A percentile compares a stretch with the other conserved stretches of the same genome.
Evolutionary conservation across 2,329 filamentous ascomycete species (phyloP).

Genomic region (Fusarium nisikadoi): DNA sequence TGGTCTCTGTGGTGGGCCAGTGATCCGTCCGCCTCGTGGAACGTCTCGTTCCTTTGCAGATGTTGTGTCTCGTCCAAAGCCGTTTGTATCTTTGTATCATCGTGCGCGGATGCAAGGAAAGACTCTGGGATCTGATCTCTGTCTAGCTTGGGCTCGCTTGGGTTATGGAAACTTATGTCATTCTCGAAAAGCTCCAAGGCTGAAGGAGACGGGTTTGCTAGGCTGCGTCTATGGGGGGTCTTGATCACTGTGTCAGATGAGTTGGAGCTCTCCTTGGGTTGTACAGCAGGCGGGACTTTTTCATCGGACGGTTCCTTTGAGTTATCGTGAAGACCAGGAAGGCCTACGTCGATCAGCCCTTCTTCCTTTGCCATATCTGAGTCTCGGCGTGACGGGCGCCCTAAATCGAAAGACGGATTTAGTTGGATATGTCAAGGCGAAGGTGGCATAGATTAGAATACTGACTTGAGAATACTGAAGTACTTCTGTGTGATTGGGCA

Average conservation of each 20-base stretch:
- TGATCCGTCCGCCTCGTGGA: not conserved
- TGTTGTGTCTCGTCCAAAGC: not conserved
- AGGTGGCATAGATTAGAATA: conserved; percentile 15
- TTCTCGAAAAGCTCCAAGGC: conserved; percentile 48
- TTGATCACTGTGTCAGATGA: conserved; percentile 55
- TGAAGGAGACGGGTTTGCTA: conserved; percentile 37
- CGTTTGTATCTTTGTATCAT: not conserved
- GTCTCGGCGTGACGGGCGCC: conserved; percentile 5
- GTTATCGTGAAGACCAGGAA: not conserved
- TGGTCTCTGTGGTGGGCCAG: not conserved
- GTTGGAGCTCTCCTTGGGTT: conserved; percentile 19
- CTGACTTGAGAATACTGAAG: conserved; percentile 41
- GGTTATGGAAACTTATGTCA: conserved; percentile 45
- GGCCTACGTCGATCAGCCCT: conserved; percentile 23
- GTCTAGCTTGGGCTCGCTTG: conserved; percentile 6
- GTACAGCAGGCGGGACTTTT: not conserved
- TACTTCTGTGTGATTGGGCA: conserved; percentile 52
- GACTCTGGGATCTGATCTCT: not conserved
- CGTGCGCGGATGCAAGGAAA: not conserved
- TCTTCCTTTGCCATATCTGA: not conserved
- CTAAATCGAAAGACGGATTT: conserved; percentile 13
- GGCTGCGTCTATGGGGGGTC: conserved; percentile 45
- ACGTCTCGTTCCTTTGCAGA: conserved; percentile 5
- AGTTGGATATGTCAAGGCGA: conserved; percentile 4
- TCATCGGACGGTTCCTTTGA: not conserved